Percentiles rank a stretch among this genome's conserved stretches.
Conservation (phyloP, 345 rosid genomes). For the Physaria fendleri region DNA sequence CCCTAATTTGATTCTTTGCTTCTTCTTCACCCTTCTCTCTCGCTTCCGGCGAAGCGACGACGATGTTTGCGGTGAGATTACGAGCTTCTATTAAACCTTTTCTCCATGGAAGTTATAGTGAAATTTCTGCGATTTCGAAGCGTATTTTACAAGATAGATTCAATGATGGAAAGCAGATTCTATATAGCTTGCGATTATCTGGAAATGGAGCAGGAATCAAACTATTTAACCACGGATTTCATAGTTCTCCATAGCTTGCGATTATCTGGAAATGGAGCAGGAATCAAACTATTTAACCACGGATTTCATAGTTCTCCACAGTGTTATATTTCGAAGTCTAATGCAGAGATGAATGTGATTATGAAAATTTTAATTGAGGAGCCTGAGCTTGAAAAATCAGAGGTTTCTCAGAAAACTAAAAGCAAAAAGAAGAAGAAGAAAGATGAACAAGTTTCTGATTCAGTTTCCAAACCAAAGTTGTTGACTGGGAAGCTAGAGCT, state of each 20-base stretch:
- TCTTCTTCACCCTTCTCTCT: background rate
- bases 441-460: too few species aligned
- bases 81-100: constrained; percentile 15
- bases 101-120: constrained; percentile 3
- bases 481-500: too few species aligned
- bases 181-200: background rate
- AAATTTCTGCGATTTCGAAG: background rate
- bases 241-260: background rate
- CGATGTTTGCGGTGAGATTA: constrained; percentile 19
- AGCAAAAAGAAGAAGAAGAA: too few species aligned
- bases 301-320: background rate
- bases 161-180: background rate
- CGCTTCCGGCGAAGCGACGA: constrained; percentile 10
- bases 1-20: too few species aligned
- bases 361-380: background rate
- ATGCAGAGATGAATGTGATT: background rate
- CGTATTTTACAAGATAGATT: background rate
- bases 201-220: background rate
- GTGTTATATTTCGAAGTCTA: constrained; percentile 1
- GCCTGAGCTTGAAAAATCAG: too few species aligned
- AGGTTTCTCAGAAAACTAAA: too few species aligned
- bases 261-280: background rate
- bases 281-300: background rate
- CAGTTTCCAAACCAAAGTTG: too few species aligned
- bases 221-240: background rate